A percentile compares a stretch with the other conserved stretches of the same genome.
These are phyloP conservation scores for Termitomyces sp. DNA, from an alignment of 768 basidiomycete genomes.

Conservation along the genomic window DNA sequence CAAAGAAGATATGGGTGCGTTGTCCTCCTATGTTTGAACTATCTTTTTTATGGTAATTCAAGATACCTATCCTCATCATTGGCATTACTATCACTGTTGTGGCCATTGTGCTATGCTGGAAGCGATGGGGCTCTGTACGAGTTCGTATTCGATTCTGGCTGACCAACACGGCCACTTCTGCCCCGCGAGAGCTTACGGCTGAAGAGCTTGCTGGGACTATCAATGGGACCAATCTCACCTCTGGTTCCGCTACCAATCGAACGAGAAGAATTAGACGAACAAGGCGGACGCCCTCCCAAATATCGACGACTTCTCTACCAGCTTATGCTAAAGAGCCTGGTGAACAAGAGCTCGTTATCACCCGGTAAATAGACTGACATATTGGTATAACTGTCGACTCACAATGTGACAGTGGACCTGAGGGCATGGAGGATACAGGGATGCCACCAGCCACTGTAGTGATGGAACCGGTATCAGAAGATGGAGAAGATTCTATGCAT, in stretches of 20 bases:
- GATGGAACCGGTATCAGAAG: constrained; percentile 36
- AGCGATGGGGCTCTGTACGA: neutral
- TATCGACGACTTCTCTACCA: constrained; percentile 75
- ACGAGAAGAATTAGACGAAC: constrained; percentile 34
- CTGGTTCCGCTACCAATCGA: constrained; percentile 23
- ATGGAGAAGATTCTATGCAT: constrained; percentile 29
- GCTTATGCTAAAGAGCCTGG: constrained; percentile 84
- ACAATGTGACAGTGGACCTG: constrained; percentile 37
- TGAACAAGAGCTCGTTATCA: constrained; percentile 76
- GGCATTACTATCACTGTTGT: neutral
- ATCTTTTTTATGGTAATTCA: neutral
- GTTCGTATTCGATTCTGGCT: neutral
- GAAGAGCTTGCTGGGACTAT: constrained; percentile 54
- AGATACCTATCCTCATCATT: constrained; percentile 18
- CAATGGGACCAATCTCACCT: constrained; percentile 23
- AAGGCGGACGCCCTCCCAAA: constrained; percentile 73
- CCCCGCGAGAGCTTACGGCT: constrained; percentile 46
- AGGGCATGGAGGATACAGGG: constrained; percentile 52
- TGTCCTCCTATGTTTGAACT: neutral
- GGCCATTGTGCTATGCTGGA: constrained; percentile 7
- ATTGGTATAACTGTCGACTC: neutral
- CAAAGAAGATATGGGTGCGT: constrained; percentile 18
- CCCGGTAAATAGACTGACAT: constrained; percentile 28
- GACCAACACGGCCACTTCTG: neutral
- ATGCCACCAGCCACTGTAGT: constrained; percentile 37